These are phyloP conservation scores for Acanthamoeba castellanii DNA, from an alignment of 208 protist species.

Conservation along the genomic window DNA sequence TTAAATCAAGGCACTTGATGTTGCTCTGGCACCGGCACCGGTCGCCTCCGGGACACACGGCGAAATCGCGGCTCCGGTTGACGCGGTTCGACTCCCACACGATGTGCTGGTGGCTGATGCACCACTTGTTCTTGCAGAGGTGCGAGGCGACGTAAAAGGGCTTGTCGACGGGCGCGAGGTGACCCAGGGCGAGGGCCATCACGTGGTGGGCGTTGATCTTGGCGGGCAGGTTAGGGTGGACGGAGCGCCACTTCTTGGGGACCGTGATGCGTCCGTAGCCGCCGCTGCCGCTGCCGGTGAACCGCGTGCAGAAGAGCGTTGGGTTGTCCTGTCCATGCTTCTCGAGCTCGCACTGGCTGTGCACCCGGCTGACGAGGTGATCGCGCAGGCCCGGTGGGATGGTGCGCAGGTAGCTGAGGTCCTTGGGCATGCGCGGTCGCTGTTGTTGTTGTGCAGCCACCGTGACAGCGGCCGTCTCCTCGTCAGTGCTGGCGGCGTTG, in stretches of 20 bases:
- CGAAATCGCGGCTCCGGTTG: background rate
- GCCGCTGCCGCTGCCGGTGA: background rate
- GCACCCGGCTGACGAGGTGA: background rate
- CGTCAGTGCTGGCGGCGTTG: no score
- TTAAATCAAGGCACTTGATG: background rate
- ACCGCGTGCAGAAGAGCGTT: background rate
- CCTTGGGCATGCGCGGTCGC: background rate
- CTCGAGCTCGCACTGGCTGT: background rate
- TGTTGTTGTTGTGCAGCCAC: no score
- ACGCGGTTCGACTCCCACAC: background rate
- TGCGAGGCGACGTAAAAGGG: background rate
- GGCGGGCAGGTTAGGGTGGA: background rate
- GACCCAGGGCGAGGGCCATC: background rate
- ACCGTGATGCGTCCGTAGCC: background rate
- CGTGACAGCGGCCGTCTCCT: no score
- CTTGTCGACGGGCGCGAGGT: background rate
- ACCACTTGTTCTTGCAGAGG: background rate
- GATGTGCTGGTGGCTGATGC: background rate
- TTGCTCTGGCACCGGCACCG: background rate
- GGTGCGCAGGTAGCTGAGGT: background rate
- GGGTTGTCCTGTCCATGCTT: background rate
- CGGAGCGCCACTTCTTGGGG: background rate
- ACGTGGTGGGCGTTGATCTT: slow-evolving; percentile 2
- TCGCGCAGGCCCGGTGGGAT: background rate
- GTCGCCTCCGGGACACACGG: background rate